A percentile compares a stretch with the other conserved stretches of the same genome.
Conservation (phyloP, 2,329 filamentous ascomycete species). For the Endoconidiophora polonica region DNA sequence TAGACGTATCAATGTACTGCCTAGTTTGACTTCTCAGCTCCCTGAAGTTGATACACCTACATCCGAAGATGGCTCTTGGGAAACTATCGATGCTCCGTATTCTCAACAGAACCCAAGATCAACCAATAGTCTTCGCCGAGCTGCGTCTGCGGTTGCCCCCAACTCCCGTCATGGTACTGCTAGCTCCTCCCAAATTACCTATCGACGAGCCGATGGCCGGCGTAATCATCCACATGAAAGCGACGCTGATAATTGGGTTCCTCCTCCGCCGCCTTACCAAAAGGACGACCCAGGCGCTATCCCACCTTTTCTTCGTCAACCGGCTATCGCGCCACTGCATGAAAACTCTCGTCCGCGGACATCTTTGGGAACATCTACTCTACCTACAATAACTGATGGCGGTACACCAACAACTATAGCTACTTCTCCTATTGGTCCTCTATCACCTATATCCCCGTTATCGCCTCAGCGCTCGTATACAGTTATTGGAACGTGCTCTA, state of each 20-base stretch:
- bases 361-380: neutral
- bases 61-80: conserved; percentile 16
- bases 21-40: conserved; percentile 8
- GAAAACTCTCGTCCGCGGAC: conserved; percentile 14
- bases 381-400: neutral
- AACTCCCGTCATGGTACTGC: conserved; percentile 48
- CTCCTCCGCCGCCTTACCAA: conserved; percentile 67
- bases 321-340: conserved; percentile 23
- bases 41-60: conserved; percentile 9
- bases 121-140: conserved; percentile 51
- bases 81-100: conserved; percentile 54
- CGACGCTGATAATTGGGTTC: conserved; percentile 77
- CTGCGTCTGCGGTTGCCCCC: conserved; percentile 59
- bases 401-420: neutral
- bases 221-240: conserved; percentile 68
- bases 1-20: conserved; percentile 22
- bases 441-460: conserved; percentile 3
- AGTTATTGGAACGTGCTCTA: neutral
- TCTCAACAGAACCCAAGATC: conserved; percentile 57
- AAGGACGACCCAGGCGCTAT: conserved; percentile 43
- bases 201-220: conserved; percentile 51
- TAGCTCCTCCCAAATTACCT: conserved; percentile 38
- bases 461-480: neutral
- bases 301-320: conserved; percentile 38
- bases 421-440: neutral